Evolutionary conservation across 257 asterid genomes (phyloP).

Genomic region (Solanum acaule): DNA sequence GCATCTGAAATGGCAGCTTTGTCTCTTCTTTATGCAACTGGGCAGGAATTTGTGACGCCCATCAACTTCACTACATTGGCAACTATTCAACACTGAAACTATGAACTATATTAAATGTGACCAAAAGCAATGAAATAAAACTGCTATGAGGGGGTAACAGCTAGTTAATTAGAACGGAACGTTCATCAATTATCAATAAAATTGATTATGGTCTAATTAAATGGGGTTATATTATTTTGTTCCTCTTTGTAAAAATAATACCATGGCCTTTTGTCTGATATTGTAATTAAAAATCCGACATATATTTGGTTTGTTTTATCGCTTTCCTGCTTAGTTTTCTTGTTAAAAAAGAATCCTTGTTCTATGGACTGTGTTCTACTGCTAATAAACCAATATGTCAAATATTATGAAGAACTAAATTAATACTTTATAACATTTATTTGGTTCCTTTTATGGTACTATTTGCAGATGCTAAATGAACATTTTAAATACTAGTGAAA

Average conservation of each 20-base stretch:
- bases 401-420: neutral
- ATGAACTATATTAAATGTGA: neutral
- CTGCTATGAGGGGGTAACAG: neutral
- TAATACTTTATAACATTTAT: neutral
- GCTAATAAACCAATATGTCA: neutral
- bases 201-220: neutral
- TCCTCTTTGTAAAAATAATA: neutral
- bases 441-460: neutral
- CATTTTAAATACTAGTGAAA: neutral
- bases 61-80: conserved; percentile 16
- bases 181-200: neutral
- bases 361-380: neutral
- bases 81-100: neutral
- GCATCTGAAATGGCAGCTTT: conserved; percentile 35
- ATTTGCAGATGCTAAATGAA: neutral
- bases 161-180: neutral
- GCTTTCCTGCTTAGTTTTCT: neutral
- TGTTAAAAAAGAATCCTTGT: neutral
- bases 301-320: neutral
- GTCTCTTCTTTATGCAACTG: conserved; percentile 1
- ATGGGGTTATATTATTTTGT: neutral
- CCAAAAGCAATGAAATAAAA: neutral
- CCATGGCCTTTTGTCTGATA: neutral
- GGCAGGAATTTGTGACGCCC: conserved; percentile 12
- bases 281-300: neutral